Base-by-base conservation (phyloP, 2,329 filamentous ascomycete species). In the Colletotrichum musicola region DNA sequence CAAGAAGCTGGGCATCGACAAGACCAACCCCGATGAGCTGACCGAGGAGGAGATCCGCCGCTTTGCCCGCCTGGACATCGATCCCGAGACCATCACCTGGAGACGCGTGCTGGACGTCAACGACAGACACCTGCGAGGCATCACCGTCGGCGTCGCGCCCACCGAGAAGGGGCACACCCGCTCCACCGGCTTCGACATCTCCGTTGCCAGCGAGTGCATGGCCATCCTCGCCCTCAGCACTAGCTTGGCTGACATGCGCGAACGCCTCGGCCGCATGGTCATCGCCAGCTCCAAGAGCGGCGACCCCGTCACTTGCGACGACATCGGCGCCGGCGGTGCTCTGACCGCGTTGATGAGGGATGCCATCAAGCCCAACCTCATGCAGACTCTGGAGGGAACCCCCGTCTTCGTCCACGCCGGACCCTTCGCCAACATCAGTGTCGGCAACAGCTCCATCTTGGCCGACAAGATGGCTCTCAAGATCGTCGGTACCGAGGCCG, bases 171-270 rank as follows among this genome's bases (percentile, higher is more conserved):
- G 95, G 14, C 90, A 94, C 74, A 92, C 89, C 27, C 90, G 96
- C 71, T 89, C 96, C 80, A 98, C 96, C 38, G 95, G 93, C 51
- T 99, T 99, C 76, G 96, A 99, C 78, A 99, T 99, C 73, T 97
- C 95, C 0, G 96, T 99, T 35, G 96, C 96, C 49, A 97, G 93
- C 79, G 96, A 98, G 81, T 97, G 94, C 79, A 99, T 99, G 96
- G 96, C 96, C 70, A 97, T 99, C 70, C 89, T 99, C 64, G 96
- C 96, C 10, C 88, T 99, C 73, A 97, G 94, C 83, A 98, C 94
- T 72, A 90, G 91, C 77, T 86, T 98, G 70, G 84, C 85, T 38
- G 96, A 99, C 76, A 93, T 99, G 90, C 90, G 96, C 67, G 95
- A 98, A 81, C 91, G 96, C 68, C 89, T 99, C 35, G 96, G 96